Evolutionary conservation across 2,329 filamentous ascomycete genomes (phyloP).

Genomic region (Colletotrichum somersetense): DNA sequence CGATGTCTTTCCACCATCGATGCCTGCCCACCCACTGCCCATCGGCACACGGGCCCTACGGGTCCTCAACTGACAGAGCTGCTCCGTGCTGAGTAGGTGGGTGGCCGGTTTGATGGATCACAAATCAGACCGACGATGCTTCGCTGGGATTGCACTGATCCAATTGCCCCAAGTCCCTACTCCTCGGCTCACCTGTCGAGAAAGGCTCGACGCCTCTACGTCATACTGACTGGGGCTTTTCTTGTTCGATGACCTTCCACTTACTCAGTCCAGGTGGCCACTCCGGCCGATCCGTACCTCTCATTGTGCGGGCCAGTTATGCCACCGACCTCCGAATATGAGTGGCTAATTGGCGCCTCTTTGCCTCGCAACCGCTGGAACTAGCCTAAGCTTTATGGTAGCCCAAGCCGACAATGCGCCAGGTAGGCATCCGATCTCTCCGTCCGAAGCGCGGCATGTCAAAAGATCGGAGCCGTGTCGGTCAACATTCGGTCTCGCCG

Average conservation of each 20-base stretch:
- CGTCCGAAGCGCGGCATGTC: constrained; percentile 12
- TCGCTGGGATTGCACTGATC: constrained; percentile 32
- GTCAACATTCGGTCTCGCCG: constrained; percentile 38
- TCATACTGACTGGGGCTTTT: constrained; percentile 32
- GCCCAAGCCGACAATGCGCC: constrained; percentile 22
- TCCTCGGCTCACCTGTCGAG: constrained; percentile 31
- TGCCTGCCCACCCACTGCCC: constrained; percentile 17
- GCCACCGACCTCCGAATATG: constrained; percentile 27
- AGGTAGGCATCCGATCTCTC: constrained; percentile 8
- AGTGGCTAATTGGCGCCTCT: constrained; percentile 32
- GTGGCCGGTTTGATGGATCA: constrained; percentile 15
- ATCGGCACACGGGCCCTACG: constrained; percentile 21
- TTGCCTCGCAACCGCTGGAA: constrained; percentile 25
- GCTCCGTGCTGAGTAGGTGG: constrained; percentile 27
- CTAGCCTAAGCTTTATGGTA: constrained; percentile 35
- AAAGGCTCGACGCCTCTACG: constrained; percentile 29
- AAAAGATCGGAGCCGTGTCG: constrained; percentile 39
- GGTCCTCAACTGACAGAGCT: constrained; percentile 20
- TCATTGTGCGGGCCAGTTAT: constrained; percentile 13
- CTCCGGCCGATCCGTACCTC: constrained; percentile 40
- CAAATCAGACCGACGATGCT: constrained; percentile 17
- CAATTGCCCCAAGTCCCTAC: constrained; percentile 11
- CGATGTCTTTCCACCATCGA: background rate
- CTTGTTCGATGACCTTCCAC: constrained; percentile 18
- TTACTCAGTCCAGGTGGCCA: constrained; percentile 34